Base-by-base conservation (phyloP, 2,329 filamentous ascomycete genomes). In the Colletotrichum phormii region DNA sequence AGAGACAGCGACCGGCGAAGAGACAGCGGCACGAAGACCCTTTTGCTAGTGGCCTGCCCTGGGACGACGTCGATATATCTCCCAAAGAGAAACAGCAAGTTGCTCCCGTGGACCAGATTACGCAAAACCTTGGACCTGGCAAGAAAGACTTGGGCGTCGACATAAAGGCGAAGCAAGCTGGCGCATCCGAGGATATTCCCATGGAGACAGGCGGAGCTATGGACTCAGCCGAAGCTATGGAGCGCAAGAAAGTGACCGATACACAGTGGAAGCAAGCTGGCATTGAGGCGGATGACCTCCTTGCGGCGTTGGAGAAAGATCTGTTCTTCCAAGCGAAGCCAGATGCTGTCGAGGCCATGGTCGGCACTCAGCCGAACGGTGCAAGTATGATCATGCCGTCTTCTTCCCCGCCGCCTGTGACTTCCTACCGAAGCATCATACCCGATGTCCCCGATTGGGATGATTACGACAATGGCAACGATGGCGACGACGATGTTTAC, bases 1-100 rank as follows among this genome's bases (percentile, higher is more conserved):
- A 63, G 46, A 72, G 64, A 60, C 59, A 31, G n/a, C 35, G 49
- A 22, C 70, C 70, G 4, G 2, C 54, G n/a, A 69, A 63, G 46
- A 72, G 64, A 60, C 59, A 31, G n/a, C 35, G 29, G 13, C 59
- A 35, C 35, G 42, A 59, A 46, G 13, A 53, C 2, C 26, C n/a
- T 35, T n/a, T 15, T 12, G 33, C n/a, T 6, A 31, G 22, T 29
- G 59, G 65, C 24, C 15, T 72, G 15, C 59, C 65, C 24, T 60
- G 65, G 70, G 42, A 64, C 26, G 59, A 72, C 11, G 13, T 29
- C 15, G 42, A 59, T 8, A 29, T 22, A 24, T 22, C 59, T 3
- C 46, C 11, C 22, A 35, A 46, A 53, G 53, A 18, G 42, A n/a
- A 29, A 18, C 31, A 46, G 12, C 18, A 49, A 58, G 9, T 59